Evolutionary conservation across 805 yeast genomes (phyloP).

Genomic region (Yamadazyma philogaea): DNA sequence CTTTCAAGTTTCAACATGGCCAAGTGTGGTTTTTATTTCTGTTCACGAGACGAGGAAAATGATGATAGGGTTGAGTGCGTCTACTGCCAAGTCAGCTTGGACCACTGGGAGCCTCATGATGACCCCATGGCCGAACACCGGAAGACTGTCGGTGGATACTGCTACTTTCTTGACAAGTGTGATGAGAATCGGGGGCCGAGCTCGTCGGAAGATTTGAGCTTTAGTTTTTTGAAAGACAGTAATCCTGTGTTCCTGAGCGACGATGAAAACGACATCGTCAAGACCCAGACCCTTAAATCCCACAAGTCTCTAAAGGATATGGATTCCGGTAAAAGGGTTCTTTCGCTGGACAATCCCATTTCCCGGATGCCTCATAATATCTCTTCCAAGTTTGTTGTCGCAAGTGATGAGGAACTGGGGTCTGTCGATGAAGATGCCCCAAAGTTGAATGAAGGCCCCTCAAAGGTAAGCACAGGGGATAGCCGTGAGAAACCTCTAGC

Average conservation of each 20-base stretch:
- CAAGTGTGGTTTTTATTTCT: slow-evolving; percentile 43
- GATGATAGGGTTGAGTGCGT: slow-evolving; percentile 35
- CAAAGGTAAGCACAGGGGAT: not conserved
- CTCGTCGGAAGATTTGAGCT: not conserved
- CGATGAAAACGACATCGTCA: slow-evolving; percentile 4
- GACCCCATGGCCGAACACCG: slow-evolving; percentile 60
- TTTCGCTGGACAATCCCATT: not conserved
- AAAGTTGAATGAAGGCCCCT: not conserved
- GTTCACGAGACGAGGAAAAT: slow-evolving; percentile 24
- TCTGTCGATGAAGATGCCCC: slow-evolving; percentile 2
- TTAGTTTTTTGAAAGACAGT: slow-evolving; percentile 1
- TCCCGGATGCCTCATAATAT: slow-evolving; percentile 2
- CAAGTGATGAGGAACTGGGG: not conserved
- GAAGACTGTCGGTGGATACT: slow-evolving; percentile 18
- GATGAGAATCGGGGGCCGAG: not conserved
- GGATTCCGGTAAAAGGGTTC: not conserved
- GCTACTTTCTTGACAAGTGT: slow-evolving; percentile 25
- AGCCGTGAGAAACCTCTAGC: not conserved
- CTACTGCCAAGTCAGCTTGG: slow-evolving; percentile 26
- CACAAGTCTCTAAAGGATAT: slow-evolving; percentile 2
- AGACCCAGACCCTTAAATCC: not conserved
- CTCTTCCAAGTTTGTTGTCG: not conserved
- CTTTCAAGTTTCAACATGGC: slow-evolving; percentile 28
- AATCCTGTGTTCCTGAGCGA: slow-evolving; percentile 8
- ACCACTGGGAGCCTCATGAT: slow-evolving; percentile 60